Base-by-base conservation (phyloP, 495 filamentous ascomycete species). In the Articulospora tetracladia region DNA sequence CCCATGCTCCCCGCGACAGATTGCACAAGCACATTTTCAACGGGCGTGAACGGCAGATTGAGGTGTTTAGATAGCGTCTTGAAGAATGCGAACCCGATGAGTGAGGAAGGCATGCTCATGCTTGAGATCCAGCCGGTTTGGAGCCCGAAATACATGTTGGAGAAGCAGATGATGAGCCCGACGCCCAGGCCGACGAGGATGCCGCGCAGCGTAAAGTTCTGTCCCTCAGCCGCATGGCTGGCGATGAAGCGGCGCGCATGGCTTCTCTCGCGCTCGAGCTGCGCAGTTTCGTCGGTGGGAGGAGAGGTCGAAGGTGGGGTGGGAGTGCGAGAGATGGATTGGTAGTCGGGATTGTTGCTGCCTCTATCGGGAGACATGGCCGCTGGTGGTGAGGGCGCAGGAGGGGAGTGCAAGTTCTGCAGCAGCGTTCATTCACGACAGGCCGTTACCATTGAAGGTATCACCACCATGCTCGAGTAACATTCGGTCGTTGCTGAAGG, bases 11-110 rank as follows among this genome's bases (percentile, higher is more conserved):
- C 93, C 0, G 95, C 94, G 41, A 99, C 93, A 3, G 92, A 96
- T 76, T 98, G 95, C 4, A 99, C 92, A 27, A 99, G 81, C 8
- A 98, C 95, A 71, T 99, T 99, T 74, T 99, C 95, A 26, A 97
- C 90, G 0, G 93, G 92, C 6, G 89, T 89, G 67, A 98, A 98
- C 1, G 93, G 92, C 55, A 86, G 84, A 28, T 78, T 77, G 3
- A 96, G 72, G 50, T 88, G 79, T 55, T 84, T 83, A 1, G 85
- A 79, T 1, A 97, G 70, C 22, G 86, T 80, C 67, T 92, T 91
- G 79, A 99, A 99, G 66, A 96, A 86, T 7, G 92, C 94, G 68
- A 97, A 98, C n/a, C 95, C 95, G 59, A 99, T 89, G 59, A 99
- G 74, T 11, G 91, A 90, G 0, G 93, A 87, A 0, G 95, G 95